Evolutionary conservation across 2,329 filamentous ascomycete species (phyloP), one percentile per base, ranked within the genome.

Genomic region (Botrytis squamosa): DNA sequence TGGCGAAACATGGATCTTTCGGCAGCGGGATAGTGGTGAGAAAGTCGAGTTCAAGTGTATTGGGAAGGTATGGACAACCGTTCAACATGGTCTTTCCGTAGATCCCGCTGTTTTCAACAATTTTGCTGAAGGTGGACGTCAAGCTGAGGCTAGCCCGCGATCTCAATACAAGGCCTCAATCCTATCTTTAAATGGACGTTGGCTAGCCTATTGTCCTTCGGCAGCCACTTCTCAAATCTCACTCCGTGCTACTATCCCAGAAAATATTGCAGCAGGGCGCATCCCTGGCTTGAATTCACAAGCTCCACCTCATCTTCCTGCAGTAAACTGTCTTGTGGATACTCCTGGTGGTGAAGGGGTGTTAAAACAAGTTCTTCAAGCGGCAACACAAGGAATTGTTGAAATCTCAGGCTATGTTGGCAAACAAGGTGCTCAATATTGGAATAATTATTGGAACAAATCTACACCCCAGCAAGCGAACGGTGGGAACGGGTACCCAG

Each of bases 21-120:
- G 86, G 14, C 88, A 90, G 75, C 33, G 33, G 25, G 64, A 69
- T 14, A 44, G 25, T 8, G 29, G 40, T 60, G 29, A 33, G 29
- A 49, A 57, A 36, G 33, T 73, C 25, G 64, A 73, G 9, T 52
- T 73, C 25, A 73, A 46, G n/a, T 73, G 71, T 42, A 67, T 73
- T 40, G 95, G 92, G 33, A 99, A 99, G 83, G 84, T 97, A 29
- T 99, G 96, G 96, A 98, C 96, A 0, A 91, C 90, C 63, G 85
- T 97, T 42, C 93, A 96, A 80, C 88, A 90, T 76, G 84, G 84
- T 44, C 82, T 84, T 29, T 85, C 86, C 74, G 84, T 84, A 38
- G 79, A 81, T 29, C 57, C 77, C 9, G 74, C 69, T 20, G 68
- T 68, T 42, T 63, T 77, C 2, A 74, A 74, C 71, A 74, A 75